Conservation (phyloP, 2,329 filamentous ascomycete genomes). For the Penicillium nordicum region DNA sequence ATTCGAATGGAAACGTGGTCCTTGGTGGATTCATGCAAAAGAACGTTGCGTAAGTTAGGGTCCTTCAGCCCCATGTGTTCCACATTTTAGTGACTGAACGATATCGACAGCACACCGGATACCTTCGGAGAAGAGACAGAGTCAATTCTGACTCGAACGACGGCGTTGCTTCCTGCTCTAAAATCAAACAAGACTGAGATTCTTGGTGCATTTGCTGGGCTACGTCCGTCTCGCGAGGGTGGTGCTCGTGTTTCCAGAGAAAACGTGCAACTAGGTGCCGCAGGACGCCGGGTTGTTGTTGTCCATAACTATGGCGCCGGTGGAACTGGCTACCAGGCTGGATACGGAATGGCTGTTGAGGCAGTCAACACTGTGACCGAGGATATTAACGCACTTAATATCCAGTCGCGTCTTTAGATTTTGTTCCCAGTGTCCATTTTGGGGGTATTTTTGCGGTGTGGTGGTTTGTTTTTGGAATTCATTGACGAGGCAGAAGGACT, state of each 20-base stretch:
- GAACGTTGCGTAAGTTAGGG: constrained; percentile 13
- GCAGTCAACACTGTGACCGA: constrained; percentile 3
- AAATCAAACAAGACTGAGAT: constrained; percentile 26
- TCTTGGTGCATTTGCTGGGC: constrained; percentile 30
- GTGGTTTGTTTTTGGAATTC: not conserved
- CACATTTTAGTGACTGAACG: not conserved
- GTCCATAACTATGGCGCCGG: constrained; percentile 42
- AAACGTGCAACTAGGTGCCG: not conserved
- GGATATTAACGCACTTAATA: not conserved
- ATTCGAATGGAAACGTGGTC: constrained; percentile 38
- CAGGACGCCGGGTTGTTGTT: not conserved
- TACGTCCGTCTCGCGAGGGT: constrained; percentile 18
- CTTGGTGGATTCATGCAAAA: constrained; percentile 39
- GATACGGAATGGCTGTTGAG: constrained; percentile 19
- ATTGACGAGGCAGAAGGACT: not conserved
- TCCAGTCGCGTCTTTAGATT: not conserved
- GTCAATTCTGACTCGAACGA: constrained; percentile 39
- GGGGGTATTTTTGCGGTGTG: not conserved
- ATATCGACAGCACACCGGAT: constrained; percentile 37
- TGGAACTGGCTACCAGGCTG: constrained; percentile 47
- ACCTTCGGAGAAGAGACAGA: constrained; percentile 31
- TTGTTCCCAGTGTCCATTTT: not conserved
- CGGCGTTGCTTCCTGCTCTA: constrained; percentile 33
- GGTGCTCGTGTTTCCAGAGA: constrained; percentile 18
- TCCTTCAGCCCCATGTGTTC: not conserved